These are phyloP conservation scores for Metschnikowia orientalis DNA, from an alignment of 805 yeast species.

Conservation along the genomic window DNA sequence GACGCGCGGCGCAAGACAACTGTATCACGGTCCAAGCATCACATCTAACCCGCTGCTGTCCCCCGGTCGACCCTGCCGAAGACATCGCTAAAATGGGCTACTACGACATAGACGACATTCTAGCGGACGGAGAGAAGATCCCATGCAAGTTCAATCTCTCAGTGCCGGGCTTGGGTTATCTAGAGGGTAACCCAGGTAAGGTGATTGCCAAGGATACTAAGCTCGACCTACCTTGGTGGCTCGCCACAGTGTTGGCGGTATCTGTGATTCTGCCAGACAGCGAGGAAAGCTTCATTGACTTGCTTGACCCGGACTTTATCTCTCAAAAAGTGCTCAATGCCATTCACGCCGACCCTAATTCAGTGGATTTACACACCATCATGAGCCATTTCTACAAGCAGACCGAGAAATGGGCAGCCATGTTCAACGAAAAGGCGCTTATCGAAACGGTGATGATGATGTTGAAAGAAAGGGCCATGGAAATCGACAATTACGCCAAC, in stretches of 20 bases:
- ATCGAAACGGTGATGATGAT: slow-evolving; percentile 48
- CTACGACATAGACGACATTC: slow-evolving; percentile 73
- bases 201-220: slow-evolving; percentile 55
- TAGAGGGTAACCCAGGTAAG: slow-evolving; percentile 73
- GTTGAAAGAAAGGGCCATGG: slow-evolving; percentile 61
- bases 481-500: slow-evolving; percentile 66
- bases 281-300: slow-evolving; percentile 54
- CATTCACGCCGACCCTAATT: slow-evolving; percentile 63
- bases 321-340: slow-evolving; percentile 69
- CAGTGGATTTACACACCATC: slow-evolving; percentile 64
- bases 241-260: slow-evolving; percentile 70
- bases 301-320: slow-evolving; percentile 69
- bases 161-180: slow-evolving; percentile 83
- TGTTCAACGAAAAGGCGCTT: slow-evolving; percentile 65
- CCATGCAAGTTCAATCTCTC: slow-evolving; percentile 76
- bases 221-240: slow-evolving; percentile 82
- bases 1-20: too few species aligned
- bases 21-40: too few species aligned
- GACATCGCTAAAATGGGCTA: slow-evolving; percentile 30
- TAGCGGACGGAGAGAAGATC: slow-evolving; percentile 65
- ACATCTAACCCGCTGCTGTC: too few species aligned
- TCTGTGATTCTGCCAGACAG: slow-evolving; percentile 32
- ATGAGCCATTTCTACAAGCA: slow-evolving; percentile 64
- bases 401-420: slow-evolving; percentile 70
- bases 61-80: too few species aligned